Evolutionary conservation across 2,329 filamentous ascomycete species (phyloP).

Genomic region (Aureobasidium sp.): DNA sequence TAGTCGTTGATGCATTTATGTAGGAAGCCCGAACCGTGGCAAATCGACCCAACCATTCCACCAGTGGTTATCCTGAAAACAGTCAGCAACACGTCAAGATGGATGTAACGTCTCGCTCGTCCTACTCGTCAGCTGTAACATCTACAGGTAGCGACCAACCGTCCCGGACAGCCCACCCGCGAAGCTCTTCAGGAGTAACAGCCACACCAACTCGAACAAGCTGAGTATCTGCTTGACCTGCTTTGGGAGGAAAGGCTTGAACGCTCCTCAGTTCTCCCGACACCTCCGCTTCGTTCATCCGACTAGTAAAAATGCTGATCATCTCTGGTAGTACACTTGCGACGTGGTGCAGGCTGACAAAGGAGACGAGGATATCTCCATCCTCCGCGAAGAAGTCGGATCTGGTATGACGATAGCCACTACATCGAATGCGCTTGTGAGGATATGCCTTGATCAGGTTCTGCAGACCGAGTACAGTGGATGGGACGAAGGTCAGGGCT

Average conservation of each 20-base stretch:
- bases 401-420: slow-evolving; percentile 39
- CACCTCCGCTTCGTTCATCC: background rate
- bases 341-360: slow-evolving; percentile 32
- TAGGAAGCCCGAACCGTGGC: slow-evolving; percentile 38
- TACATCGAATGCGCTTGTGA: slow-evolving; percentile 32
- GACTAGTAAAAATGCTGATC: background rate
- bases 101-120: background rate
- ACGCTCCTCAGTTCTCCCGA: slow-evolving; percentile 4
- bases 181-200: slow-evolving; percentile 40
- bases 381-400: slow-evolving; percentile 33
- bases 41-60: slow-evolving; percentile 17
- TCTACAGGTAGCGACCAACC: slow-evolving; percentile 37
- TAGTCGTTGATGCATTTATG: slow-evolving; percentile 39
- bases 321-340: slow-evolving; percentile 17
- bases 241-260: background rate
- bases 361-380: slow-evolving; percentile 35
- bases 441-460: slow-evolving; percentile 28
- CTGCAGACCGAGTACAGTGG: slow-evolving; percentile 32
- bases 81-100: background rate
- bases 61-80: slow-evolving; percentile 30
- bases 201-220: slow-evolving; percentile 35
- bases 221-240: background rate
- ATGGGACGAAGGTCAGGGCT: slow-evolving; percentile 34
- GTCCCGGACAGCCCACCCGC: slow-evolving; percentile 37
- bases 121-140: slow-evolving; percentile 37